These are phyloP conservation scores for Colletotrichum cereale DNA, from an alignment of 2,329 filamentous ascomycete genomes.

Conservation along the genomic window DNA sequence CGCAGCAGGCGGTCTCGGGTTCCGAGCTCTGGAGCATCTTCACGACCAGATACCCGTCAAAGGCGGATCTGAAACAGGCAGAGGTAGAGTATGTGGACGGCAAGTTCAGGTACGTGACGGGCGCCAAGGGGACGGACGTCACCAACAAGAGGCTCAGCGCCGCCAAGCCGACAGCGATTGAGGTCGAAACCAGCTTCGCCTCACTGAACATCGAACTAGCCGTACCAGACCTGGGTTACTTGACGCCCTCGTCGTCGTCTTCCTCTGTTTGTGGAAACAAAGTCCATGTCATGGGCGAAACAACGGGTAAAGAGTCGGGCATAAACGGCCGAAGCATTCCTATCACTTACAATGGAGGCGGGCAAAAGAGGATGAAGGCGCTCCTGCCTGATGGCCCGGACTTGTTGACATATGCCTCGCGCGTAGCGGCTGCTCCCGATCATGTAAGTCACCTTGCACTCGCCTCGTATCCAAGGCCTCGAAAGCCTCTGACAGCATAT, in stretches of 20 bases:
- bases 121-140: not conserved
- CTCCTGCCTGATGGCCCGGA: not conserved
- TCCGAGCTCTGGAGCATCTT: constrained; percentile 23
- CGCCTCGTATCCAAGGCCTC: not conserved
- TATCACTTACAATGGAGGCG: not conserved
- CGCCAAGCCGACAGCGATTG: not conserved
- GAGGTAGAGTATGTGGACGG: not conserved
- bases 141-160: no score
- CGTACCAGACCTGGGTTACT: not conserved
- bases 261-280: not conserved
- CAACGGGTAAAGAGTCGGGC: not conserved
- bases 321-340: not conserved
- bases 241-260: not conserved
- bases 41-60: constrained; percentile 12
- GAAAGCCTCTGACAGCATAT: not conserved
- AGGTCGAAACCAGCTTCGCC: not conserved
- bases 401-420: not conserved
- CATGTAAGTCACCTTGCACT: not conserved
- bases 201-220: not conserved
- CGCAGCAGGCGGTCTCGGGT: constrained; percentile 5
- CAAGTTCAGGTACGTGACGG: not conserved
- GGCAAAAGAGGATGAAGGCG: not conserved
- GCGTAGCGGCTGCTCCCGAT: not conserved
- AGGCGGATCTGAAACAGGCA: not conserved
- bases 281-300: not conserved